Conservation (phyloP, 2,329 filamentous ascomycete genomes). For the Bimuria novae-zelandiae region DNA sequence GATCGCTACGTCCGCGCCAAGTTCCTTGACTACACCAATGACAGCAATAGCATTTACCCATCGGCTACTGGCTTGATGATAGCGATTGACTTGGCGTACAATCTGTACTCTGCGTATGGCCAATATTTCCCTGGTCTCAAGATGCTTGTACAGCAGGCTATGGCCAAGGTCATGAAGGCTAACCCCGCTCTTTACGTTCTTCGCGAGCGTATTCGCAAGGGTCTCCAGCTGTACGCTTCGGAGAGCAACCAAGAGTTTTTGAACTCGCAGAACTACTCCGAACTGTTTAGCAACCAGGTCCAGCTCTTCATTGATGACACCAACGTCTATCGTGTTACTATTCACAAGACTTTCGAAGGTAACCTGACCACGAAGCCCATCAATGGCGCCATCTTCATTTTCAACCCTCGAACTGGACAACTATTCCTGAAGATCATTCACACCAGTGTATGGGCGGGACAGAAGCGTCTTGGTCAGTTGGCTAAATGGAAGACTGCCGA, state of each 20-base stretch:
- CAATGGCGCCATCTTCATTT: constrained; percentile 99
- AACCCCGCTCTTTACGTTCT: constrained; percentile 96
- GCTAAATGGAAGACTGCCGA: constrained; percentile 99
- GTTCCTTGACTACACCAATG: constrained; percentile 97
- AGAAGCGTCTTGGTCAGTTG: constrained; percentile 97
- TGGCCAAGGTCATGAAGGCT: constrained; percentile 99
- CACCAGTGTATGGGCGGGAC: constrained; percentile 97
- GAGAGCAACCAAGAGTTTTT: constrained; percentile 99
- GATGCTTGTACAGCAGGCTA: constrained; percentile 92
- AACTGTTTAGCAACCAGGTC: constrained; percentile 98
- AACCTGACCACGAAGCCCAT: constrained; percentile 99
- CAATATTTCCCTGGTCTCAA: constrained; percentile 99
- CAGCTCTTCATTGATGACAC: constrained; percentile 99
- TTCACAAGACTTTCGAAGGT: constrained; percentile 99
- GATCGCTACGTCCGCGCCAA: constrained; percentile 97
- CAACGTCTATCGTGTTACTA: constrained; percentile 98
- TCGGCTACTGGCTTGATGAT: constrained; percentile 98
- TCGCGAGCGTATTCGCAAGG: constrained; percentile 96
- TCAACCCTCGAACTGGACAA: constrained; percentile 98
- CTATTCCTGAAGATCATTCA: constrained; percentile 99
- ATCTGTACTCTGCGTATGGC: constrained; percentile 95
- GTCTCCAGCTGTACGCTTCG: constrained; percentile 94
- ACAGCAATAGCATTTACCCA: constrained; percentile 98
- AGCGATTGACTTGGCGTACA: constrained; percentile 96
- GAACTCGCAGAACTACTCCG: constrained; percentile 99